Evolutionary conservation across 129 eudicot genomes (phyloP), one percentile per base, ranked within the genome.

Genomic region (Chrysanthemum seticuspe): DNA sequence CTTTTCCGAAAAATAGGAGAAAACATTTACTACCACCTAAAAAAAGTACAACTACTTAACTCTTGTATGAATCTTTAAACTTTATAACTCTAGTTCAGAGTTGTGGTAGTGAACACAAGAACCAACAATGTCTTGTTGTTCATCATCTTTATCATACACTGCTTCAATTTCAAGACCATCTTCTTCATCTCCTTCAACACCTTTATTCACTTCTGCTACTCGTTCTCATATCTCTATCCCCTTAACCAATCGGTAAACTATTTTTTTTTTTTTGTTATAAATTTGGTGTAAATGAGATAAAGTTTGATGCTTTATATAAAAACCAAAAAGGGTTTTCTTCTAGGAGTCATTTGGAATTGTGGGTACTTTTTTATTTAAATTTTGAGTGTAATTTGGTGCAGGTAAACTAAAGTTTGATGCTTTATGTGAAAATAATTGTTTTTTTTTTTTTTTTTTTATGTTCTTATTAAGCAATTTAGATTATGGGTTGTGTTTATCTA

Each of bases 161-260:
- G 78, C 90, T 34, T 57, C 87, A 71, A 72, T 91, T 72, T 73
- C 83, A 62, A 48, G 76, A 58, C 72, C 83, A 19, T 67, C 86
- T 10, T 71, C 87, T 51, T 66, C n/a, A 19, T 18, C 79, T 13
- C 61, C 69, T 54, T 57, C 53, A 65, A 58, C 68, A 65, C 14
- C 76, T 51, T 50, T 67, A 12, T 75, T 78, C 16, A 83, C 85
- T 52, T 81, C 84, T 62, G 75, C 81, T 62, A 75, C 66, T 49
- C 74, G 49, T 56, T 54, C 80, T 3, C 74, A 72, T 51, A 52
- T 63, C 52, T 68, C 76, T 10, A 55, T 62, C 40, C 65, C 65
- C 48, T 76, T 77, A 79, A 13, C 40, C 55, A 64, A 68, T 54
- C 80, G 92, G 97, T 91, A 15, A 48, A 87, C 29, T 77, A n/a